Base-by-base conservation (phyloP, 2,329 filamentous ascomycete genomes). In the Neoscytalidium dimidiatum region DNA sequence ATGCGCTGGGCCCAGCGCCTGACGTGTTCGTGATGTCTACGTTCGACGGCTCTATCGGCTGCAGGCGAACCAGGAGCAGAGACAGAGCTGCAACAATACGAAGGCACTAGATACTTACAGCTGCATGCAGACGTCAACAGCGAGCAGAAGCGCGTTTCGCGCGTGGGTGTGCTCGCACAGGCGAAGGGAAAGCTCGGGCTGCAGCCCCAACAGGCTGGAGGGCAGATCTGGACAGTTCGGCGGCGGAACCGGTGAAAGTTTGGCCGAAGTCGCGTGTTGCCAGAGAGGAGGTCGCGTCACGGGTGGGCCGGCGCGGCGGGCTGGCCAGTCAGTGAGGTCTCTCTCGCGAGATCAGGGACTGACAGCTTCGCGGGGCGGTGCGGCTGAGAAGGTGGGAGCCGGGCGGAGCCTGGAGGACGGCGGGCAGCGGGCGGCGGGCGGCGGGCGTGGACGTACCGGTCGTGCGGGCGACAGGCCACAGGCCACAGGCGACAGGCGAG, bases 241-340 rank as follows among this genome's bases (percentile, higher is more conserved):
- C 52, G 52, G 48, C 52, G 33, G 31, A 17, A 23, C 52, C 52
- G 33, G 52, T 38, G 33, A 43, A 11, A 56, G 53, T 57, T 41
- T 14, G 31, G 35, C 53, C 53, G 53, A 57, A 57, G 53, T 57
- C 35, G 53, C 53, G 53, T 57, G 53, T 57, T 43, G 53, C 35
- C 14, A 35, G 7, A 13, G 53, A 57, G 31, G 53, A 5, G 7
- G 19, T 31, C 56, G 56, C 56, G 56, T 60, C 56, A 60, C 56
- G 41, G 14, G 35, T 58, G 53, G 53, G 35, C 52, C 35, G 38
- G 35, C 33, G 21, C 52, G 33, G 3, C 51, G 51, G 19, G 21
- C 19, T 26, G 52, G 21, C 52, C 52, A 29, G 29, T 28, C 33
- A 57, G n/a, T 21, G 17, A 43, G 52, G 19, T 19, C 11, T 17